These are phyloP conservation scores for Metschnikowia henanensis DNA, from an alignment of 805 yeast genomes.

Conservation along the genomic window DNA sequence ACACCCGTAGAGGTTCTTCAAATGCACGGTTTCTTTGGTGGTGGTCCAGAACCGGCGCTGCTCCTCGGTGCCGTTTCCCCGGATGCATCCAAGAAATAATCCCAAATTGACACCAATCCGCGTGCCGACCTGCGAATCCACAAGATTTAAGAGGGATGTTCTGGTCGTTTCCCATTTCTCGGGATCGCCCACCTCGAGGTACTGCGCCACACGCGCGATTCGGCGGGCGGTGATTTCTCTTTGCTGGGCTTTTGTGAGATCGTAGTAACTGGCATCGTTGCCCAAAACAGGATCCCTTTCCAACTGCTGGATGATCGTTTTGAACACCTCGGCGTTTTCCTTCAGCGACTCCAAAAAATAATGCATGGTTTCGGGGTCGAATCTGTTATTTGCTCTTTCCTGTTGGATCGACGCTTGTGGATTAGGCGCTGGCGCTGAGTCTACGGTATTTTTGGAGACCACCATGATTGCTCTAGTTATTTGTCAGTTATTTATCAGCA, in stretches of 20 bases:
- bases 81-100: constrained; percentile 20
- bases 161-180: constrained; percentile 10
- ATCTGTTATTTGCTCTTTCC: constrained; percentile 21
- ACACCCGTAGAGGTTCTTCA: constrained; percentile 21
- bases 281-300: constrained; percentile 22
- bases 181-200: constrained; percentile 16
- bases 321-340: constrained; percentile 20
- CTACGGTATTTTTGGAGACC: constrained; percentile 17
- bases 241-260: constrained; percentile 21
- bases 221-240: constrained; percentile 19
- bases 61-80: constrained; percentile 23
- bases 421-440: constrained; percentile 23
- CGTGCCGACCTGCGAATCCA: constrained; percentile 22
- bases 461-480: too few relatives aligned
- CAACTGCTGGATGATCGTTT: constrained; percentile 16
- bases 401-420: constrained; percentile 21
- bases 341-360: constrained; percentile 25
- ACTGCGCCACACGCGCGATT: constrained; percentile 21
- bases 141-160: constrained; percentile 14
- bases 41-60: constrained; percentile 19
- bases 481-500: too few relatives aligned
- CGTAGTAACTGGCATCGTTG: constrained; percentile 17
- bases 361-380: constrained; percentile 25
- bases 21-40: constrained; percentile 18
- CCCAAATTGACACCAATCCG: constrained; percentile 23